Evolutionary conservation across 2,329 filamentous ascomycete genomes (phyloP).

Genomic region (Emergomyces africanus): DNA sequence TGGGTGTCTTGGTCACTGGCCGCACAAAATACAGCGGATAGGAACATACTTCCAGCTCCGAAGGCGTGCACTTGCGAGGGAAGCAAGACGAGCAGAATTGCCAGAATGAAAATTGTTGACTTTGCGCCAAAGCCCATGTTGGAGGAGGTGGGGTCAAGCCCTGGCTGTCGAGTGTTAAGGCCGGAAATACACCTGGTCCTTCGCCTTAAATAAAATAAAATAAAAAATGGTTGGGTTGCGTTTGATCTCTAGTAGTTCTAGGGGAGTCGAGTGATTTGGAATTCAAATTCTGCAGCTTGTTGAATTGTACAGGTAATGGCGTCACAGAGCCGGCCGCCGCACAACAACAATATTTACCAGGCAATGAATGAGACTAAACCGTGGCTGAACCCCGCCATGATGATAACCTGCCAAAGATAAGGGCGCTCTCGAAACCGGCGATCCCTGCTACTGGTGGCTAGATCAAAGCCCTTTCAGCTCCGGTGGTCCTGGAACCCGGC

Average conservation of each 20-base stretch:
- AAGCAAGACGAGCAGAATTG: constrained; percentile 26
- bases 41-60: constrained; percentile 31
- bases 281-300: background rate
- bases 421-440: background rate
- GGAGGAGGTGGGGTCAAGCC: background rate
- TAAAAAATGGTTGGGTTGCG: background rate
- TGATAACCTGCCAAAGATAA: background rate
- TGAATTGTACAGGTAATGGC: background rate
- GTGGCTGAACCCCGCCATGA: background rate
- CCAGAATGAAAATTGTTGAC: constrained; percentile 22
- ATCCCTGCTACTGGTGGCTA: background rate
- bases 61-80: constrained; percentile 30
- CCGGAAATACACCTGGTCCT: background rate
- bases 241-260: background rate
- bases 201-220: too few species aligned
- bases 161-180: background rate
- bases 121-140: constrained; percentile 12
- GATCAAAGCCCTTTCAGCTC: background rate
- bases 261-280: background rate
- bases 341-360: background rate
- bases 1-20: background rate
- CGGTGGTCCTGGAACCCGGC: background rate
- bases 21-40: background rate
- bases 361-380: background rate
- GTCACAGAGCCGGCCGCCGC: background rate